Percentiles rank a stretch among this genome's conserved stretches.
Conservation (phyloP, 164 flowering plant genomes). For the Berberis thunbergii region DNA sequence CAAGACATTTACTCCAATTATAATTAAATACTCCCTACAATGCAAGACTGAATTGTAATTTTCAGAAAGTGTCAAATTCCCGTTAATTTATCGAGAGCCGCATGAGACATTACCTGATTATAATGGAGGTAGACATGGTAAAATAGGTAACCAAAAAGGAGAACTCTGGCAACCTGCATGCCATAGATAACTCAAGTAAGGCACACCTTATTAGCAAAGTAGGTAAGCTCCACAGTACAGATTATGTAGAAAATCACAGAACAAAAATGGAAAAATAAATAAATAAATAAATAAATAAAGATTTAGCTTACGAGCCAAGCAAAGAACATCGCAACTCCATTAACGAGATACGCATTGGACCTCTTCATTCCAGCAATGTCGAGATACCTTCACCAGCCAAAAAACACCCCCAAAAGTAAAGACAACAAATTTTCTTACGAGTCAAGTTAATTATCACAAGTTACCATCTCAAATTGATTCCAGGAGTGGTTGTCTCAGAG, state of each 20-base stretch:
- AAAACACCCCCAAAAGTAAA: neutral
- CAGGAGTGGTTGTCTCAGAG: conserved; percentile 73
- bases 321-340: conserved; percentile 65
- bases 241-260: no score
- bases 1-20: no score
- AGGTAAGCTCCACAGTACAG: no score
- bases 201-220: neutral
- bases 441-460: neutral
- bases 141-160: conserved; percentile 74
- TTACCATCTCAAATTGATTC: conserved; percentile 74
- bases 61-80: no score
- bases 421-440: neutral
- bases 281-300: no score
- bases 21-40: no score
- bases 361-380: conserved; percentile 63
- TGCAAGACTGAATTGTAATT: no score
- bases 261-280: no score
- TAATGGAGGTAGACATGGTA: conserved; percentile 75
- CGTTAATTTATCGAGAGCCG: no score
- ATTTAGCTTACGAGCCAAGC: conserved; percentile 35
- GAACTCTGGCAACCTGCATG: conserved; percentile 82
- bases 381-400: conserved; percentile 45
- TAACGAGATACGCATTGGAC: conserved; percentile 45
- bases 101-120: conserved; percentile 46
- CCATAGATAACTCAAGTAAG: conserved; percentile 2